Conservation (phyloP, 208 protist genomes). For the Sergeia podlipaevii region DNA sequence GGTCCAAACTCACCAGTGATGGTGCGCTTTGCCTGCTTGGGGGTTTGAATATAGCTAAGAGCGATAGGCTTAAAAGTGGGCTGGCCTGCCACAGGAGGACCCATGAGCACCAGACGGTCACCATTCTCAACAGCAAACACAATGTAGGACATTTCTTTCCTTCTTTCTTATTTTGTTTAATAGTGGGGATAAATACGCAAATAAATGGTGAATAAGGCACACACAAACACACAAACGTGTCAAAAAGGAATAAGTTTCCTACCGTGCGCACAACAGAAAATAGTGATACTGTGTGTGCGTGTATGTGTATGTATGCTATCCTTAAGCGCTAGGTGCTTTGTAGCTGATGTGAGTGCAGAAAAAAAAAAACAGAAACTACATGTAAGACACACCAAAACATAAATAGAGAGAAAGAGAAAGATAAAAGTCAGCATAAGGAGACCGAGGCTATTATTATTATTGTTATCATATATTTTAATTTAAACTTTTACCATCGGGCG, state of each 20-base stretch:
- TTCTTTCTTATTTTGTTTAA: conserved; percentile 13
- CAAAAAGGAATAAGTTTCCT: too few species aligned
- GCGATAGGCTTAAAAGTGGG: conserved; percentile 72
- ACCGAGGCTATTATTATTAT: conserved; percentile 1
- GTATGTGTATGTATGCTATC: too few species aligned
- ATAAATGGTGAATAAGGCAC: neutral
- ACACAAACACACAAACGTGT: too few species aligned
- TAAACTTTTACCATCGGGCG: neutral
- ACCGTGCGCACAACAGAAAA: too few species aligned
- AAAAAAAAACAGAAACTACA: conserved; percentile 7
- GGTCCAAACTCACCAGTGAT: conserved; percentile 53
- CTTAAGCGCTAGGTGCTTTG: too few species aligned
- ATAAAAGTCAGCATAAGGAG: neutral
- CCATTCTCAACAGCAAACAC: conserved; percentile 83
- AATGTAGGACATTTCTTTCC: conserved; percentile 53
- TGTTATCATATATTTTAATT: neutral
- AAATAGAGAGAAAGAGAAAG: conserved; percentile 5
- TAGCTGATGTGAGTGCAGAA: conserved; percentile 12
- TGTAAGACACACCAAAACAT: conserved; percentile 4
- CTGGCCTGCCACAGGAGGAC: conserved; percentile 42
- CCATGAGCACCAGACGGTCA: conserved; percentile 80
- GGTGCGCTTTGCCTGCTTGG: conserved; percentile 55
- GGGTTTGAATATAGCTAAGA: conserved; percentile 84
- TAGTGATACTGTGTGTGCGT: too few species aligned
- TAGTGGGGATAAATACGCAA: too few species aligned